Evolutionary conservation across 1,139 yeast genomes (phyloP), one percentile per base, ranked within the genome.

Genomic region (Casaregolazyma lundiana): DNA sequence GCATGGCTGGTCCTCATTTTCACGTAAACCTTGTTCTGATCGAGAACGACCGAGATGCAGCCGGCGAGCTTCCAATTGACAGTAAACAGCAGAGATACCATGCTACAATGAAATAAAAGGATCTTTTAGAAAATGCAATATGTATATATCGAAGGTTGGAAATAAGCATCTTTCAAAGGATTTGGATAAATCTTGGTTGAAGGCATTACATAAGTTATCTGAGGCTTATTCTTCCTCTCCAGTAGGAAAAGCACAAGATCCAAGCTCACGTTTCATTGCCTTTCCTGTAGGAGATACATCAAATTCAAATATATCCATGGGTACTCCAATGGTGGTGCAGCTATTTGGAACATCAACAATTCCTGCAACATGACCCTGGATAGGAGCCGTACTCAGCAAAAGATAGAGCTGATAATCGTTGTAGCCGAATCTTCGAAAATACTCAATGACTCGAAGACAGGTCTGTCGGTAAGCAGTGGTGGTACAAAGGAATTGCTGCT

Each of bases 311-410:
- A 73, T 73, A 54, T 74, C 78, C 69, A 73, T 70, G 7, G 78
- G 78, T 6, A 74, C 54, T 1, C 77, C 76, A 34, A 74, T 61
- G 0, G 78, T 73, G 22, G 78, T 73, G 53, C 78, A 75, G 1
- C 77, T 71, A 60, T 75, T 74, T 30, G 78, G 78, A 41, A 74
- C 71, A 58, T 74, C 78, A 15, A 74, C 78, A 40, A 75, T 69
- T 15, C 77, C 74, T 0, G 78, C 78, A 52, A 75, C 61, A 50
- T 73, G 77, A 3, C 77, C 78, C 55, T 74, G 75, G 47, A 74
- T 69, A 4, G 78, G 78, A 0, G 78, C 78, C 36, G 69, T 62
- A 9, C 74, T 69, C 35, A 74, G 60, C 29, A 74, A 61, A 40
- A 75, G 54, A 53, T 73, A 75, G 38, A 75, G 65, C 53, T 75